phyloP scores from a whole-genome alignment of 2,329 filamentous ascomycete genomes.

The Sporothrix protearum region DNA sequence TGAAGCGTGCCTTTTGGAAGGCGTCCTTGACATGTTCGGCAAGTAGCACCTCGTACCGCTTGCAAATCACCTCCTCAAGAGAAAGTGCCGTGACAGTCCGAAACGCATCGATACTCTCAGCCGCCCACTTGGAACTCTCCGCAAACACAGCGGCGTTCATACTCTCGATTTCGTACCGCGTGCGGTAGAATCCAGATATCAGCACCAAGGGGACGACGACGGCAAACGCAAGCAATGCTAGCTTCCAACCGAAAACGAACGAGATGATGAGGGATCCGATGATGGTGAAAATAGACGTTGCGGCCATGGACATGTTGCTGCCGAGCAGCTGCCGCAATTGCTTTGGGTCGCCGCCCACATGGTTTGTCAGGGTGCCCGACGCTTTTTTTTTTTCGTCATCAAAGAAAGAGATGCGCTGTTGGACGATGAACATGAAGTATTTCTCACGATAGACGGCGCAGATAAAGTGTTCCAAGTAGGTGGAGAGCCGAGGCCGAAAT shows the following conservation, averaged over 20 bases:
- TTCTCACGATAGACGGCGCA: constrained; percentile 55
- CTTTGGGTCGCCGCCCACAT: constrained; percentile 53
- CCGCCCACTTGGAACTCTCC: constrained; percentile 60
- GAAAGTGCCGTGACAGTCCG: constrained; percentile 59
- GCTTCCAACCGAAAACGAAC: constrained; percentile 72
- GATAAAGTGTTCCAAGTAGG: constrained; percentile 40
- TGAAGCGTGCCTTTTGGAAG: constrained; percentile 58
- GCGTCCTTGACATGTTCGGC: constrained; percentile 36
- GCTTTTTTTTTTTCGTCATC: constrained; percentile 59
- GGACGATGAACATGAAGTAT: constrained; percentile 57
- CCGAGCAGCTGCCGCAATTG: constrained; percentile 60
- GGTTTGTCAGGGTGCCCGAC: constrained; percentile 56
- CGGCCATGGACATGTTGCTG: constrained; percentile 60
- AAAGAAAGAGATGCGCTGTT: constrained; percentile 58
- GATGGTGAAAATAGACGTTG: constrained; percentile 62
- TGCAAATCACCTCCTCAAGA: constrained; percentile 55
- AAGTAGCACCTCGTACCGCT: constrained; percentile 39
- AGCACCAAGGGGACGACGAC: constrained; percentile 37
- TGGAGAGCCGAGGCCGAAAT: constrained; percentile 51
- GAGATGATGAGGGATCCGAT: constrained; percentile 61
- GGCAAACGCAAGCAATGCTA: constrained; percentile 56
- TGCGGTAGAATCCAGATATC: constrained; percentile 41
- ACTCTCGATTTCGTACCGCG: constrained; percentile 52
- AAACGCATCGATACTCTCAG: constrained; percentile 60
- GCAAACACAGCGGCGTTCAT: constrained; percentile 57